These are phyloP conservation scores for Tetraselmis chui DNA, from an alignment of 139 green algal species.

Conservation along the genomic window DNA sequence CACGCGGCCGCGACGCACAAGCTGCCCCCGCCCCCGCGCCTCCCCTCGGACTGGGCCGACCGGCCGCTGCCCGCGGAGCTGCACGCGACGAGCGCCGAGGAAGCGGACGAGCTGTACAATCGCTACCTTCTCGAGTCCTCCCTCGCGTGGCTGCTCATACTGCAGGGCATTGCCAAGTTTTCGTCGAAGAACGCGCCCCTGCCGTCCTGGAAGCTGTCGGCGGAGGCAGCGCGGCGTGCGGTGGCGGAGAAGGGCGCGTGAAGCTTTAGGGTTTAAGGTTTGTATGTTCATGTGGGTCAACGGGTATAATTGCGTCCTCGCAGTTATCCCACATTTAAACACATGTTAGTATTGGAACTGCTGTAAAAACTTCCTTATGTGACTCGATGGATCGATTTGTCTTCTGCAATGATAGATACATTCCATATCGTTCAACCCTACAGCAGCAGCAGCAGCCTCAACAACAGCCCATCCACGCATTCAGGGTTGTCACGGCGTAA, in stretches of 20 bases:
- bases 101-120: not conserved
- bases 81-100: not conserved
- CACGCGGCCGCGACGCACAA: not conserved
- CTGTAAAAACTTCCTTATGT: no score
- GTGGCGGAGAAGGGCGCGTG: not conserved
- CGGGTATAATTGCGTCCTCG: no score
- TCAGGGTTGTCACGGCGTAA: no score
- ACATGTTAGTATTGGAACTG: no score
- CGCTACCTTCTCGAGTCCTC: not conserved
- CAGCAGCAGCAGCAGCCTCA: no score
- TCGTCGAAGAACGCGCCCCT: not conserved
- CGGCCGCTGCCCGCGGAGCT: not conserved
- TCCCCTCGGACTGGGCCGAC: not conserved
- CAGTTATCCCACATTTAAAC: no score
- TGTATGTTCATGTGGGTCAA: no score
- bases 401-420: no score
- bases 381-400: no score
- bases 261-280: no score
- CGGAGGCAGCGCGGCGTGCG: not conserved
- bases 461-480: no score
- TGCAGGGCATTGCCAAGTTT: not conserved
- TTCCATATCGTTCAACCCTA: no score
- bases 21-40: not conserved
- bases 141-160: not conserved
- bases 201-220: not conserved